Evolutionary conservation across 116 monocot genomes (phyloP).

Genomic region (Cymodocea nodosa): DNA sequence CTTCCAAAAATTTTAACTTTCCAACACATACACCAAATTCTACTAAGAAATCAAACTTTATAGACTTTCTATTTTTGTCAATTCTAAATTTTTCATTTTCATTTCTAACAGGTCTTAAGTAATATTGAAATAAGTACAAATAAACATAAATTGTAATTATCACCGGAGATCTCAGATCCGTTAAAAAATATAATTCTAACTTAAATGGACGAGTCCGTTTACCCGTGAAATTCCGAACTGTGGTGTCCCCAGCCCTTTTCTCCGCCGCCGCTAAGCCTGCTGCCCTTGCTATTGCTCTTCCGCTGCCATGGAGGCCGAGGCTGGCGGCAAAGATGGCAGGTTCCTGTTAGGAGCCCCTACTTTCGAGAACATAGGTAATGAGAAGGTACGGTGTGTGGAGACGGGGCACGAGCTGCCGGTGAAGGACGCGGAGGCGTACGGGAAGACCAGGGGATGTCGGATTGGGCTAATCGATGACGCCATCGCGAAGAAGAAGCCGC

Average conservation of each 20-base stretch:
- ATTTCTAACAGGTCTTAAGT: too few species aligned
- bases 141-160: too few species aligned
- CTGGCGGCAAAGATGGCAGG: conserved; percentile 31
- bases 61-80: too few species aligned
- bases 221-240: background rate
- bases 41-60: too few species aligned
- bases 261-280: background rate
- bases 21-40: too few species aligned
- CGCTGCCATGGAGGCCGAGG: background rate
- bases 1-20: too few species aligned
- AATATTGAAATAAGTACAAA: too few species aligned
- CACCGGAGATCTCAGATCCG: too few species aligned
- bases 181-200: too few species aligned
- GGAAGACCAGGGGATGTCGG: conserved; percentile 46
- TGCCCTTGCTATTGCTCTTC: background rate
- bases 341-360: conserved; percentile 53
- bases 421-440: conserved; percentile 52
- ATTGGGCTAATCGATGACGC: conserved; percentile 58
- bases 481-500: conserved; percentile 38
- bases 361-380: conserved; percentile 43
- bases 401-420: conserved; percentile 74
- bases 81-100: too few species aligned
- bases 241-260: background rate
- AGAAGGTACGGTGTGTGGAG: conserved; percentile 62
- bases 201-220: background rate